Evolutionary conservation across 2,329 filamentous ascomycete genomes (phyloP), one percentile per base, ranked within the genome.

Genomic region (Aureobasidium sp.): DNA sequence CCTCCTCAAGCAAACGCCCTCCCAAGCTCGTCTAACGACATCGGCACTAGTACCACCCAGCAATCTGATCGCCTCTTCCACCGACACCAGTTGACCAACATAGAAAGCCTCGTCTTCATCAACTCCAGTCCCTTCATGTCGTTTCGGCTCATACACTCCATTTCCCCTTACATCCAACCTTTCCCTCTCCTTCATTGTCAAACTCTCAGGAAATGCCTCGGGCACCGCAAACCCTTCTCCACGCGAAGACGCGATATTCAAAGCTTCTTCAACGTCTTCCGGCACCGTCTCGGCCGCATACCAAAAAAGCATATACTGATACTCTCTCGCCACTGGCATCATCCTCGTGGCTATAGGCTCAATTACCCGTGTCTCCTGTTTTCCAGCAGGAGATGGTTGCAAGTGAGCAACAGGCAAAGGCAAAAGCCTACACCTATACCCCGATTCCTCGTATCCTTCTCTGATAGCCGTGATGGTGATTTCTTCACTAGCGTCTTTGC

Each of bases 361-460:
- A 0, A 72, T 75, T 1, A 70, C 70, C 68, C 76, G 71, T 59
- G 65, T 31, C 17, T 33, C 63, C 11, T 15, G 11, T 42, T 65
- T 60, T 12, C 64, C 27, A 75, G 70, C 4, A 72, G 70, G 64
- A 72, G 71, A 1, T 8, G 78, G 75, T 66, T 81, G 79, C 40
- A 72, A 68, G 64, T 80, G 78, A 22, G 63, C 64, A 1, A 75
- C 70, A 1, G 78, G 76, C 1, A 81, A 66, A 4, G 78, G 77
- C 15, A 81, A 71, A 11, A 80, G 69, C 35, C 79, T 73, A 64
- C 81, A 80, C 45, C 77, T 72, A 66, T 79, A 81, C 22, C 79
- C 79, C 2, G 75, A 76, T 73, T 81, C 79, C 67, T 81, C 78
- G 64, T 74, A 81, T 0, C 79, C 79, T 66, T 81, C 79, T 33